Base-by-base conservation (phyloP, 805 yeast genomes). In the Candida palmyrensis region DNA sequence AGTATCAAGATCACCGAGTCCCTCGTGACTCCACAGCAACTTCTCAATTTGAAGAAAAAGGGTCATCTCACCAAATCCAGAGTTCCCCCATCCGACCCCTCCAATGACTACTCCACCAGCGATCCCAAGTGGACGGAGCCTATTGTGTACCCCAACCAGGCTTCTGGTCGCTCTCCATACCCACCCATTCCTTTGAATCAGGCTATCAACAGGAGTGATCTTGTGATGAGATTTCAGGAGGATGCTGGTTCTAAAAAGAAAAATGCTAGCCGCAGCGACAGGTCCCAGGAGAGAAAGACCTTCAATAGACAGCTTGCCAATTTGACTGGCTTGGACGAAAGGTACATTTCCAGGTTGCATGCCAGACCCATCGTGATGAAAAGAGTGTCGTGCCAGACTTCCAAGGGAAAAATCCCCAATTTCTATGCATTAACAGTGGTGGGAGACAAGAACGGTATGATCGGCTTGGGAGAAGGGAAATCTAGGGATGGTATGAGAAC, bases 401-500 rank as follows among this genome's bases (percentile, higher is more conserved):
- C 87, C 25, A 85, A 86, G 67, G 97, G 97, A 56, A 88, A 87
- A 55, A 85, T 85, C 43, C 77, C 82, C 32, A 75, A 86, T 25
- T 81, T 77, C 56, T 90, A 84, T 59, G 82, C 88, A 0, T 59
- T 92, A 42, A 90, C 88, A 10, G 83, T 88, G 23, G 96, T 84
- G 11, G 98, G 98, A 30, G 95, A 92, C 59, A 74, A 79, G 35
- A 83, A 85, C 43, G 98, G 98, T 43, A 83, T 87, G 82, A 70
- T 92, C 39, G 97, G 97, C 23, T 67, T 89, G 30, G 98, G 97
- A 31, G 95, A 88, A 58, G 98, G 97, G 41, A 86, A 85, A 53
- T 90, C 92, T 40, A 70, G 87, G 45, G 79, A 75, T 36, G 86
- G 82, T 39, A 74, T 82, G 63, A 65, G 82, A 32, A 72, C 73